Evolutionary conservation across 148 eudicot species (phyloP).

Genomic region (Dysphania ambrosioides): DNA sequence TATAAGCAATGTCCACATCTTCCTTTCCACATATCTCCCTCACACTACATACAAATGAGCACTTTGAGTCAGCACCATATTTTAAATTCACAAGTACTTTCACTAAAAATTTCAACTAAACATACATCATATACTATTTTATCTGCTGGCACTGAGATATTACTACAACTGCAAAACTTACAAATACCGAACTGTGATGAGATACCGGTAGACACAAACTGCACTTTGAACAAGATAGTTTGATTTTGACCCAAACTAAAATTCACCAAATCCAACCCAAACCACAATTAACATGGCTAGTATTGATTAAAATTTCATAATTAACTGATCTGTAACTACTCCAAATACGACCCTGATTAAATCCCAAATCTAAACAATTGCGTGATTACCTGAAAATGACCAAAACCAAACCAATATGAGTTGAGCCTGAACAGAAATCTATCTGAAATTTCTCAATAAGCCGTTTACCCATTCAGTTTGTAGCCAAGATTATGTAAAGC

Average conservation of each 20-base stretch:
- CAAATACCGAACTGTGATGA: too few species aligned
- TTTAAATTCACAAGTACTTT: background rate
- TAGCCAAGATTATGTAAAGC: too few species aligned
- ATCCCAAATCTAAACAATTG: too few species aligned
- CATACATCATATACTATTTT: background rate
- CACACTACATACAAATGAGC: constrained; percentile 44
- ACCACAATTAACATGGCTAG: too few species aligned
- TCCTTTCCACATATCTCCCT: constrained; percentile 87
- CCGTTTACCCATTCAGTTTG: too few species aligned
- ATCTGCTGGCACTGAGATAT: background rate
- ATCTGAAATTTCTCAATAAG: too few species aligned
- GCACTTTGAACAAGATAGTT: background rate
- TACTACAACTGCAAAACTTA: background rate
- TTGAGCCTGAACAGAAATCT: too few species aligned
- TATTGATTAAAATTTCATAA: too few species aligned
- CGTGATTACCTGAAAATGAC: too few species aligned
- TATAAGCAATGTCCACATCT: constrained; percentile 77
- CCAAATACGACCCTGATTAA: too few species aligned
- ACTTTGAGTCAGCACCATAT: background rate
- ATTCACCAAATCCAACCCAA: background rate
- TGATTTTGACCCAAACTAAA: background rate
- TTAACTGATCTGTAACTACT: too few species aligned
- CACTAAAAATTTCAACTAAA: background rate
- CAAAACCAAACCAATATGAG: too few species aligned
- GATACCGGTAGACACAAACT: background rate